These are phyloP conservation scores for Coemansia sp. DNA, from an alignment of 192 early-diverging fungal genomes.

Conservation along the genomic window DNA sequence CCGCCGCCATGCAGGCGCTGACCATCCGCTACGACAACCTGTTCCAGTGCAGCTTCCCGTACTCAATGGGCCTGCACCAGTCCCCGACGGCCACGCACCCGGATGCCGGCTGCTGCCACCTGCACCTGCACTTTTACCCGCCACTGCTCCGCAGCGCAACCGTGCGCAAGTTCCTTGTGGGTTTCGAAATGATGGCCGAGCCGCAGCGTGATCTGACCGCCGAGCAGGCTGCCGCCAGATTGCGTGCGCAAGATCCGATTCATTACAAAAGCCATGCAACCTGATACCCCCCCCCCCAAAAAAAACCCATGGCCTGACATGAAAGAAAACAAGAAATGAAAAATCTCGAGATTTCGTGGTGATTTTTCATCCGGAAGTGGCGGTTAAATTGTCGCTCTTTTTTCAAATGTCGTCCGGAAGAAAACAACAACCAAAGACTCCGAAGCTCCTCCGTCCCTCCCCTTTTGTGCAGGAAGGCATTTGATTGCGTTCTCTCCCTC, in stretches of 20 bases:
- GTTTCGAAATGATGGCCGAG: conserved; percentile 92
- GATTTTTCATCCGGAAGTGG: too few species aligned
- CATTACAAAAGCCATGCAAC: conserved; percentile 9
- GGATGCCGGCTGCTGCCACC: conserved; percentile 57
- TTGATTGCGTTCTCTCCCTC: too few species aligned
- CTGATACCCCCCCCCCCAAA: neutral
- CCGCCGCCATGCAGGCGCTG: conserved; percentile 68
- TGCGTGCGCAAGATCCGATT: conserved; percentile 55
- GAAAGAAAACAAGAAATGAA: too few species aligned
- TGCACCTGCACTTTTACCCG: conserved; percentile 96
- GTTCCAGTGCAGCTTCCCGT: conserved; percentile 88
- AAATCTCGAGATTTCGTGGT: too few species aligned
- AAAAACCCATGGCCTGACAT: too few species aligned
- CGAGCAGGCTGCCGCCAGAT: conserved; percentile 79
- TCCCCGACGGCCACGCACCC: conserved; percentile 62
- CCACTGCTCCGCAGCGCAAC: conserved; percentile 85
- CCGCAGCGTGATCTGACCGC: conserved; percentile 92
- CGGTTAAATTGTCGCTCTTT: too few species aligned
- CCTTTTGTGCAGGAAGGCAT: too few species aligned
- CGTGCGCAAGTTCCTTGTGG: conserved; percentile 93
- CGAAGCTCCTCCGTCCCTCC: too few species aligned
- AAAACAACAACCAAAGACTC: too few species aligned
- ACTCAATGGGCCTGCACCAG: conserved; percentile 95
- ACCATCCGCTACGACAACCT: conserved; percentile 91
- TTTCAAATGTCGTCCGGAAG: too few species aligned